These are phyloP conservation scores for Nissolia schottii DNA, from an alignment of 306 rosid genomes.

Conservation along the genomic window DNA sequence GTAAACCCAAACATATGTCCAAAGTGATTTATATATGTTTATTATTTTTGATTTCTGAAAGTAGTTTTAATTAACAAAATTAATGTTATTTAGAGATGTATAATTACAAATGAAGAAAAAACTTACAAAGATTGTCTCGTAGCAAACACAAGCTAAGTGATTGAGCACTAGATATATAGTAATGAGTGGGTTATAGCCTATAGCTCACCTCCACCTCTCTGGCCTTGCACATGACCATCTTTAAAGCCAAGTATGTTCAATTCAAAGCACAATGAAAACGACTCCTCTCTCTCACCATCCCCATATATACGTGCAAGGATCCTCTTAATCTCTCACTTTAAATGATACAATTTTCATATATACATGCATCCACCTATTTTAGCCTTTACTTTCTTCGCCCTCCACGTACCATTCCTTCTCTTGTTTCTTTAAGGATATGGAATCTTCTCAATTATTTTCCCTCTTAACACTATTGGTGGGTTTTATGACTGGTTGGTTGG, in stretches of 20 bases:
- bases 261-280: conserved; percentile 14
- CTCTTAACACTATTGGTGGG: neutral
- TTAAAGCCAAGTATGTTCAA: conserved; percentile 45
- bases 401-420: conserved; percentile 9
- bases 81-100: too few species aligned
- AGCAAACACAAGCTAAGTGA: too few species aligned
- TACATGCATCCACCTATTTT: neutral
- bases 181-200: neutral
- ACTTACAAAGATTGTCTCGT: too few species aligned
- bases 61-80: too few species aligned
- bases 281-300: neutral
- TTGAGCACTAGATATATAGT: neutral
- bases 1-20: too few species aligned
- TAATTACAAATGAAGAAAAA: too few species aligned
- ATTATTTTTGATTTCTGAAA: too few species aligned
- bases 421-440: neutral
- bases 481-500: neutral
- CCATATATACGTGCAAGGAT: too few species aligned
- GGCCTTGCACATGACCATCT: conserved; percentile 29
- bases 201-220: conserved; percentile 23
- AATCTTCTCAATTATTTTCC: conserved; percentile 11
- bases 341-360: too few species aligned
- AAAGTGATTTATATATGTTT: too few species aligned
- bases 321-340: too few species aligned
- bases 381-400: conserved; percentile 13